phyloP scores from a whole-genome alignment of 352 stramenopile species.

The Blastocystis sp. region DNA sequence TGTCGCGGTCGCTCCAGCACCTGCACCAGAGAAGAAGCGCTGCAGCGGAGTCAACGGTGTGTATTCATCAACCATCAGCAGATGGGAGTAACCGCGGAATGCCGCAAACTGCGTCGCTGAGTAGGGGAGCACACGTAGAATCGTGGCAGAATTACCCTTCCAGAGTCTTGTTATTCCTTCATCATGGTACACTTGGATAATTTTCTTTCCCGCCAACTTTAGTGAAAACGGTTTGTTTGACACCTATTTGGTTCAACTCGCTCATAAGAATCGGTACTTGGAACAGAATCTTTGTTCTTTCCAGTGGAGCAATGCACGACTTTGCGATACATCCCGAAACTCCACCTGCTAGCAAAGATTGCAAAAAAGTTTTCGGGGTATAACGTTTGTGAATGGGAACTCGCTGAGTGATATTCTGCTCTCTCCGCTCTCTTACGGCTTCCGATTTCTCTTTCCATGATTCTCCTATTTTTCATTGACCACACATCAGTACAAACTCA shows the following conservation, averaged over 20 bases:
- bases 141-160: conserved; percentile 75
- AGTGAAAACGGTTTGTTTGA: conserved; percentile 59
- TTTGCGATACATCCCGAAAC: conserved; percentile 72
- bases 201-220: neutral
- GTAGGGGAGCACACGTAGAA: conserved; percentile 81
- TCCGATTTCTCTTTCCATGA: conserved; percentile 58
- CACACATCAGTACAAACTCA: neutral
- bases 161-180: conserved; percentile 71
- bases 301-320: conserved; percentile 76
- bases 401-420: conserved; percentile 23
- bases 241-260: neutral
- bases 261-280: conserved; percentile 69
- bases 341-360: conserved; percentile 65
- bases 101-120: conserved; percentile 80
- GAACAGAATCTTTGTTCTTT: conserved; percentile 84
- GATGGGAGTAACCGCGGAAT: conserved; percentile 67
- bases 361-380: conserved; percentile 32
- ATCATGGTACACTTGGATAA: conserved; percentile 59
- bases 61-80: conserved; percentile 42
- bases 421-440: neutral
- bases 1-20: conserved; percentile 72
- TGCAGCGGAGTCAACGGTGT: conserved; percentile 70
- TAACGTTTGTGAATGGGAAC: conserved; percentile 47
- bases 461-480: conserved; percentile 44
- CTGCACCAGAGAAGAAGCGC: conserved; percentile 71